A percentile compares a stretch with the other conserved stretches of the same genome.
These are phyloP conservation scores for Fusarium nurragi DNA, from an alignment of 2,329 filamentous ascomycete genomes.

Conservation along the genomic window DNA sequence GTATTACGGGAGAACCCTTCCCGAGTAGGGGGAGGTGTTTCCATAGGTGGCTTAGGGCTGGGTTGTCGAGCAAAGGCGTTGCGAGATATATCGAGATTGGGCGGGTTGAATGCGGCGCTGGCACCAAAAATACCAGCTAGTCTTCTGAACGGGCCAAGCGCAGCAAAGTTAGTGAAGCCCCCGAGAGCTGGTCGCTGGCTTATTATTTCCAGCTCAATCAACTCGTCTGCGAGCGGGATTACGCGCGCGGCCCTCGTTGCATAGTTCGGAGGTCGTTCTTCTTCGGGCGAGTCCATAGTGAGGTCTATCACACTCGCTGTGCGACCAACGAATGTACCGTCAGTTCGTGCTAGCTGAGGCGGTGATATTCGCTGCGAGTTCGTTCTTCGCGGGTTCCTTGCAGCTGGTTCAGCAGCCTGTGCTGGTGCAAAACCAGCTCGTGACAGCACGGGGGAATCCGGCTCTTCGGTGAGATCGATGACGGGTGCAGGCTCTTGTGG, in stretches of 20 bases:
- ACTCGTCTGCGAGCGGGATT: conserved; percentile 36
- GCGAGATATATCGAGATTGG: conserved; percentile 41
- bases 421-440: conserved; percentile 44
- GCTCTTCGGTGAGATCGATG: conserved; percentile 62
- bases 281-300: conserved; percentile 57
- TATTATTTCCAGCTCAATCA: conserved; percentile 44
- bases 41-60: conserved; percentile 61
- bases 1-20: conserved; percentile 85
- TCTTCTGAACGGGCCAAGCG: conserved; percentile 40
- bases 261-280: conserved; percentile 42
- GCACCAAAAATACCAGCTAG: conserved; percentile 42
- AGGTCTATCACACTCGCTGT: conserved; percentile 60
- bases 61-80: conserved; percentile 48
- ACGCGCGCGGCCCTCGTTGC: conserved; percentile 20
- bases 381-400: conserved; percentile 54
- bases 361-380: conserved; percentile 53
- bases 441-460: conserved; percentile 56
- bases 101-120: conserved; percentile 33
- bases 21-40: conserved; percentile 70
- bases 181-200: conserved; percentile 39
- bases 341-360: conserved; percentile 56
- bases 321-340: conserved; percentile 54
- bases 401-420: conserved; percentile 29
- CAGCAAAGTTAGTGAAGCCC: conserved; percentile 32
- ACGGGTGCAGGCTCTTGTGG: conserved; percentile 45